These are phyloP conservation scores for Moniliophthora roreri DNA, from an alignment of 1,284 basidiomycete species.

Conservation along the genomic window DNA sequence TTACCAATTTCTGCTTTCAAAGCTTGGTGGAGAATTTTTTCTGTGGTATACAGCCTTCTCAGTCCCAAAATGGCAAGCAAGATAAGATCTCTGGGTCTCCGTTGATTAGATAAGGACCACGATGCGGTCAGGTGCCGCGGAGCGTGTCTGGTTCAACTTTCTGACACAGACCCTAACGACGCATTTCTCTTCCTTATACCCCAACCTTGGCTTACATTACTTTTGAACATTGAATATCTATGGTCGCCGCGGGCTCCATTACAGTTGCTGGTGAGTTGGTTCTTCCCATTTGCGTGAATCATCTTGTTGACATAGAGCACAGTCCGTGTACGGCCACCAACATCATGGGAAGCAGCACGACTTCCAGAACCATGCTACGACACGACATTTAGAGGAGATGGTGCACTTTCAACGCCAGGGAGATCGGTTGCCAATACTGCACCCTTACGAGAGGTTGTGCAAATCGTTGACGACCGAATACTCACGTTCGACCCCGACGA, in stretches of 20 bases:
- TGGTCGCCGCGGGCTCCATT: slow-evolving; percentile 85
- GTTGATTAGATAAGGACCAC: no score
- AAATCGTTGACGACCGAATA: slow-evolving; percentile 82
- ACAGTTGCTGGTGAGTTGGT: slow-evolving; percentile 73
- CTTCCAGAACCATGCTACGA: slow-evolving; percentile 74
- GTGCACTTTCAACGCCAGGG: slow-evolving; percentile 69
- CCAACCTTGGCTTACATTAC: neutral
- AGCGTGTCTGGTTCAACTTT: neutral
- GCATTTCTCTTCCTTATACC: no score
- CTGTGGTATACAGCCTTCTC: no score
- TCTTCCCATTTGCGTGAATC: slow-evolving; percentile 16
- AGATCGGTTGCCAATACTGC: slow-evolving; percentile 50
- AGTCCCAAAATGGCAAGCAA: no score
- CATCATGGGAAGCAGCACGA: slow-evolving; percentile 77
- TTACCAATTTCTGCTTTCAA: no score
- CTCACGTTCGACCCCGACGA: slow-evolving; percentile 96
- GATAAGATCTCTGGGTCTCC: no score
- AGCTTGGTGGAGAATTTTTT: no score
- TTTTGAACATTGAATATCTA: slow-evolving; percentile 27
- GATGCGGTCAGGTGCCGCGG: no score
- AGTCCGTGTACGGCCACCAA: slow-evolving; percentile 93
- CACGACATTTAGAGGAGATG: slow-evolving; percentile 76
- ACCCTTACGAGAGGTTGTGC: slow-evolving; percentile 71
- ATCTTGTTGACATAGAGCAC: slow-evolving; percentile 12
- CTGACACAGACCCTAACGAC: no score